Conservation (phyloP, 1,284 basidiomycete genomes). For the Cystobasidiaceae sp. region DNA sequence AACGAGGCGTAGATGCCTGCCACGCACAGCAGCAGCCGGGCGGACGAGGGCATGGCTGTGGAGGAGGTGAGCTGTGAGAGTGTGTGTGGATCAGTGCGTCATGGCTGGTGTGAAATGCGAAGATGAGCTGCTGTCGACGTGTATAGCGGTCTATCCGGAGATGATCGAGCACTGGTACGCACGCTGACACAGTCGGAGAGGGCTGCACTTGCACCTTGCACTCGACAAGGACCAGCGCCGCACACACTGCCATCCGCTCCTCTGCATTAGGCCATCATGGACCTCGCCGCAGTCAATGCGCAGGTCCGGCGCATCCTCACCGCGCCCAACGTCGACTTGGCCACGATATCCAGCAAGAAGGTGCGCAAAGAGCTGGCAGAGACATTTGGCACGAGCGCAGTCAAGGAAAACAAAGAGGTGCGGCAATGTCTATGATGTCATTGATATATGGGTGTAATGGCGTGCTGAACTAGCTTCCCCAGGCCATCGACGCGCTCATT, state of each 20-base stretch:
- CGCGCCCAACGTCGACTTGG: constrained; percentile 63
- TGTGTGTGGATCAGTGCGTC: neutral
- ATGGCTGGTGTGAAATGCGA: no score
- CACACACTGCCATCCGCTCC: neutral
- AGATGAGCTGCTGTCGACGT: neutral
- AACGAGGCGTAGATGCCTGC: constrained; percentile 42
- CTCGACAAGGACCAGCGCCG: no score
- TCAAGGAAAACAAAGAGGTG: constrained; percentile 31
- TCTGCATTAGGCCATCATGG: constrained; percentile 32
- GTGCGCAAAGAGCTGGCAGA: constrained; percentile 59
- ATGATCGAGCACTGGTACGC: no score
- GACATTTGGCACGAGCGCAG: constrained; percentile 1
- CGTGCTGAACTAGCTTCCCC: neutral
- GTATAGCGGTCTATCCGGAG: neutral
- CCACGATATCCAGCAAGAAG: constrained; percentile 68
- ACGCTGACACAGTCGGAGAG: no score
- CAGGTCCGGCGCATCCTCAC: constrained; percentile 61
- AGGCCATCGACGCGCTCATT: constrained; percentile 27
- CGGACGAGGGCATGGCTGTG: constrained; percentile 4
- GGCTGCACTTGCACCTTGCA: no score
- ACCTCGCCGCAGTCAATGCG: constrained; percentile 52
- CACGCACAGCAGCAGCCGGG: constrained; percentile 35
- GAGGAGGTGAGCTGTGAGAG: neutral
- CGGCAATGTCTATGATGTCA: neutral
- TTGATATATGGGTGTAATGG: neutral